Base-by-base conservation (phyloP, 2,329 filamentous ascomycete species). In the Bipolaris zeicola region DNA sequence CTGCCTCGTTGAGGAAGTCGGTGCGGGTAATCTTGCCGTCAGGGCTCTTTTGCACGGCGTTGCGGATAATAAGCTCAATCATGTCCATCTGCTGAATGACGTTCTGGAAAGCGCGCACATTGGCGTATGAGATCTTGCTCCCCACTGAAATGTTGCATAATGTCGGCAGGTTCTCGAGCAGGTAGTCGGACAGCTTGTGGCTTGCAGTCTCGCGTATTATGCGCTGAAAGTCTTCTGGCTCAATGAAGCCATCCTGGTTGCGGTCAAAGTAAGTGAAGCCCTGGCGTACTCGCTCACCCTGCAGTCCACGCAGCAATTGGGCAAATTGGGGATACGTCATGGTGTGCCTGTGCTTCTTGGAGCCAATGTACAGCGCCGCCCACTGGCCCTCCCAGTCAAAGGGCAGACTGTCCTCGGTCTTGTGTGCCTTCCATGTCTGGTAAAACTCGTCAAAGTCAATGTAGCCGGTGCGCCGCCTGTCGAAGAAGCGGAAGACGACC, bases 361-460 rank as follows among this genome's bases (percentile, higher is more conserved):
- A 87, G 60, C 95, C 95, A 68, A 95, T 90, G 80, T 99, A 98
- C 60, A 99, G 85, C 69, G 90, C 91, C 38, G 92, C 94, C 95
- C 95, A 99, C 76, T 96, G 91, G 63, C 91, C 96, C 73, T 93
- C 90, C 93, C 95, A 98, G 78, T 99, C 91, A 73, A 99, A 98
- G 13, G 95, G 91, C 61, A 99, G 89, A 75, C 85, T 91, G 58
- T 91, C 84, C 22, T 87, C 80, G n/a, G 89, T 88, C 81, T 94
- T 96, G 84, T 96, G 96, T 68, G 88, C 82, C 78, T 94, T 90
- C 79, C 96, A 97, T 56, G 94, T 81, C 57, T 87, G 84, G 72
- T 91, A 87, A 79, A 99, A 93, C 69, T 92, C 87, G 37, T 96
- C 90, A 73, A 94, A 96, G 76, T 93, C 94, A 71, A 99, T 92